These are phyloP conservation scores for Plectosphaerella plurivora DNA, from an alignment of 2,329 filamentous ascomycete species.

Conservation along the genomic window DNA sequence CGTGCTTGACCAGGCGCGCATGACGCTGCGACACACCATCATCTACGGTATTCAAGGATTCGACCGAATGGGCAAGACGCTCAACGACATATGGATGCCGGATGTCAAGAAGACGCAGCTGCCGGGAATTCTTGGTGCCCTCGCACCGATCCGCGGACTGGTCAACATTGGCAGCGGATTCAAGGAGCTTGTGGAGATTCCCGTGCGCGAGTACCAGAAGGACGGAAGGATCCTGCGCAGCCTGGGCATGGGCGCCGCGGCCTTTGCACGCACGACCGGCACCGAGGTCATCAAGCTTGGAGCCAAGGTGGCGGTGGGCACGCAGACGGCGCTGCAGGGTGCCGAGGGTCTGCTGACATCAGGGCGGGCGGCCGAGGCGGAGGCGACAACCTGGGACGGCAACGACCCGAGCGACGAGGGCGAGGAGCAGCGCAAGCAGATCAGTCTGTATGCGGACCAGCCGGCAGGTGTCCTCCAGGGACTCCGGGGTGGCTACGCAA, in stretches of 20 bases:
- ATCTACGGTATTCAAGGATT: slow-evolving; percentile 91
- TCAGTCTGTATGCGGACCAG: slow-evolving; percentile 91
- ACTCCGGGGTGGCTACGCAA: slow-evolving; percentile 74
- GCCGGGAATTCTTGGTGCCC: slow-evolving; percentile 78
- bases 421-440: slow-evolving; percentile 65
- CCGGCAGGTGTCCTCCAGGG: slow-evolving; percentile 86
- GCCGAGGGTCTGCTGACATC: slow-evolving; percentile 73
- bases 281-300: slow-evolving; percentile 92
- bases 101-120: slow-evolving; percentile 89
- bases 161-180: slow-evolving; percentile 90
- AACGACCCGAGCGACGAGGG: slow-evolving; percentile 45
- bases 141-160: slow-evolving; percentile 84
- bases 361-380: slow-evolving; percentile 26
- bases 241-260: slow-evolving; percentile 82
- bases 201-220: slow-evolving; percentile 87
- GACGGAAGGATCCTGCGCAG: slow-evolving; percentile 90
- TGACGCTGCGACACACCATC: slow-evolving; percentile 83
- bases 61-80: slow-evolving; percentile 79
- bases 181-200: slow-evolving; percentile 80
- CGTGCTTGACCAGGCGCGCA: slow-evolving; percentile 80
- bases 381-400: slow-evolving; percentile 43
- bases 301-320: slow-evolving; percentile 90
- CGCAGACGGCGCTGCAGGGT: slow-evolving; percentile 85
- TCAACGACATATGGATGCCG: slow-evolving; percentile 96
- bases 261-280: slow-evolving; percentile 90